Base-by-base conservation (phyloP, 495 filamentous ascomycete species). In the Penicillium egyptiacum region DNA sequence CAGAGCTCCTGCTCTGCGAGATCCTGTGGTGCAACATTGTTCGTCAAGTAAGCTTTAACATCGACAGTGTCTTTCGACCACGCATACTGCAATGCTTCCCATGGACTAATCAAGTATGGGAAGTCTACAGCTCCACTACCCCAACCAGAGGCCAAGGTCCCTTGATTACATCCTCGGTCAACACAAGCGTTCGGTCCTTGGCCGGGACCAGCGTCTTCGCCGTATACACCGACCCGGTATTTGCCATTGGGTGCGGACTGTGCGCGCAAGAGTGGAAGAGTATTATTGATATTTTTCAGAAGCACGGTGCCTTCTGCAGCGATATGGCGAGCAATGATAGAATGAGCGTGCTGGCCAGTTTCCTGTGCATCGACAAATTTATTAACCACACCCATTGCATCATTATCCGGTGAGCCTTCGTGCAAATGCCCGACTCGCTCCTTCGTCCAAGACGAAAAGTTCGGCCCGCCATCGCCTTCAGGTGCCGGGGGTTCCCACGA, bases 391-490 rank as follows among this genome's bases (percentile, higher is more conserved):
- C 82, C 83, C 12, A 65, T 68, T 0, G 75, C 76, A 14, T 74
- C 64, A 25, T 76, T 73, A 47, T 84, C 83, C 48, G 79, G 74
- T 37, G 79, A 92, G 0, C 88, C 89, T 4, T 81, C 79, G 49
- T 89, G 82, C 26, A 87, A 58, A 11, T 84, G 67, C 26, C 89
- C 90, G 50, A 84, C 77, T 50, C 82, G 70, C 1, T 93, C 84
- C 53, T 89, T 70, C 0, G 89, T 92, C 90, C 90, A 97, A 0
- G 88, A 92, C 3, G 90, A 96, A 72, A 97, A 97, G 70, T 95
- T 97, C 11, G 92, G 92, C 2, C 84, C 83, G 9, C 83, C 85
- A 8, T 90, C 73, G 9, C 81, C 82, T 23, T 88, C 82, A 5
- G 73, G 75, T 7, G 72, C 63, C 4, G 82, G 77, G 46, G 76